Percentiles rank a stretch among this genome's conserved stretches.
Evolutionary conservation across 2,329 filamentous ascomycete genomes (phyloP).

Genomic region (Diaporthe velutina): DNA sequence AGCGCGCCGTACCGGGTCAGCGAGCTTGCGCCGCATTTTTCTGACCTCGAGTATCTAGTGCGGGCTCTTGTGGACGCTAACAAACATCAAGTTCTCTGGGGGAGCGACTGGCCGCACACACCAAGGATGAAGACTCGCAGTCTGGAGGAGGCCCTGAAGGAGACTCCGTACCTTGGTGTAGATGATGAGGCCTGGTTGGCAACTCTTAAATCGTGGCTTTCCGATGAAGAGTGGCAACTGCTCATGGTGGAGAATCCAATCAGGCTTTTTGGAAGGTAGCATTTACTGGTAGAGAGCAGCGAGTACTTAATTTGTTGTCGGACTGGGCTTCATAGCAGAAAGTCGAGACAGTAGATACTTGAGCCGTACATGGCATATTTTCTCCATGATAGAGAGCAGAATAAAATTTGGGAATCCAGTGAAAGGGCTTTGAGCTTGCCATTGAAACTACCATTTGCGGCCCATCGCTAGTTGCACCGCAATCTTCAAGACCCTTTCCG

Average conservation of each 20-base stretch:
- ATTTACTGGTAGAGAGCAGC: no score
- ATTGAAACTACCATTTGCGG: background rate
- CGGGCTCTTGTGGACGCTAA: constrained; percentile 50
- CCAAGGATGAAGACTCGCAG: constrained; percentile 52
- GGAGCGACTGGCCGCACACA: constrained; percentile 56
- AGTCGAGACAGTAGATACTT: no score
- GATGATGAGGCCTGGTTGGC: constrained; percentile 44
- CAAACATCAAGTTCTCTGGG: constrained; percentile 50
- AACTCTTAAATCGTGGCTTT: constrained; percentile 43
- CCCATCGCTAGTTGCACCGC: background rate
- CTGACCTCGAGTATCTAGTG: constrained; percentile 49
- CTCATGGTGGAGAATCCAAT: constrained; percentile 8
- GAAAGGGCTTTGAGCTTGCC: no score
- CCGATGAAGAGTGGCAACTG: constrained; percentile 34
- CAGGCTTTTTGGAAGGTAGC: background rate
- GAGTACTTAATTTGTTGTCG: no score
- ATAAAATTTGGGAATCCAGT: no score
- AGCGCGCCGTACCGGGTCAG: constrained; percentile 54
- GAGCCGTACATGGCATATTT: background rate
- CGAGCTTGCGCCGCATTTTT: constrained; percentile 47
- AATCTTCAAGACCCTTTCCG: background rate
- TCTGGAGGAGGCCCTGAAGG: constrained; percentile 49
- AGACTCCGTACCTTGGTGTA: constrained; percentile 45
- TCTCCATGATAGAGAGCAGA: background rate
- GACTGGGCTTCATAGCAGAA: no score